Percentiles rank a stretch among this genome's conserved stretches.
phyloP scores from a whole-genome alignment of 78 protist genomes.

The Tieghemostelium lacteum region DNA sequence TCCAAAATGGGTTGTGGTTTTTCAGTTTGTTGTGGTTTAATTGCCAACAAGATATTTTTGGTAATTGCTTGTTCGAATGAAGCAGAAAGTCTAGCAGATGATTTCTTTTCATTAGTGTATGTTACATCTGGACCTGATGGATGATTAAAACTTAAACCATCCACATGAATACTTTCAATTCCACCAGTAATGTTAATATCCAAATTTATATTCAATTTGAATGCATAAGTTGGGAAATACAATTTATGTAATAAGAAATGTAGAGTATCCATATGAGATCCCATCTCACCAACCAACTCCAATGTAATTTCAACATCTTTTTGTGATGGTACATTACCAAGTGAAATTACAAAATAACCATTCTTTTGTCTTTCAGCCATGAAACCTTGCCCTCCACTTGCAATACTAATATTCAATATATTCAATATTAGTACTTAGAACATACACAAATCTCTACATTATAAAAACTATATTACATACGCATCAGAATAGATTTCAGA shows the following conservation, averaged over 20 bases:
- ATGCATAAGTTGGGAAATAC: slow-evolving; percentile 13
- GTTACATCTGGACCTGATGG: background rate
- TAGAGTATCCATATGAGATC: slow-evolving; percentile 15
- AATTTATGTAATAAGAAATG: slow-evolving; percentile 46
- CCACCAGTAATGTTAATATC: slow-evolving; percentile 7
- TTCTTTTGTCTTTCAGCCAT: slow-evolving; percentile 38
- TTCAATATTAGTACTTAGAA: no score
- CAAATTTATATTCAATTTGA: slow-evolving; percentile 1
- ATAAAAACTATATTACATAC: no score
- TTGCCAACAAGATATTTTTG: slow-evolving; percentile 1
- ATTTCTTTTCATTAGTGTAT: slow-evolving; percentile 1
- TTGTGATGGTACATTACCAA: slow-evolving; percentile 52
- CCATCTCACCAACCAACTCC: slow-evolving; percentile 35
- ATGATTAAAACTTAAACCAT: background rate
- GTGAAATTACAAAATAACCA: slow-evolving; percentile 9
- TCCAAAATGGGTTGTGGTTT: slow-evolving; percentile 40
- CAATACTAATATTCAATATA: no score
- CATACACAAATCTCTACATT: no score
- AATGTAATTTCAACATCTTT: slow-evolving; percentile 23
- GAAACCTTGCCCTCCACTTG: slow-evolving; percentile 66
- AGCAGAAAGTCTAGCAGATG: background rate
- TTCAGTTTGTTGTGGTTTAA: slow-evolving; percentile 7
- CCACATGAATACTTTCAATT: slow-evolving; percentile 7
- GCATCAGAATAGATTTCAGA: slow-evolving; percentile 33
- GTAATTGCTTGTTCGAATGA: background rate